Evolutionary conservation across 164 flowering plant species (phyloP).

Genomic region (Platanus orientalis): DNA sequence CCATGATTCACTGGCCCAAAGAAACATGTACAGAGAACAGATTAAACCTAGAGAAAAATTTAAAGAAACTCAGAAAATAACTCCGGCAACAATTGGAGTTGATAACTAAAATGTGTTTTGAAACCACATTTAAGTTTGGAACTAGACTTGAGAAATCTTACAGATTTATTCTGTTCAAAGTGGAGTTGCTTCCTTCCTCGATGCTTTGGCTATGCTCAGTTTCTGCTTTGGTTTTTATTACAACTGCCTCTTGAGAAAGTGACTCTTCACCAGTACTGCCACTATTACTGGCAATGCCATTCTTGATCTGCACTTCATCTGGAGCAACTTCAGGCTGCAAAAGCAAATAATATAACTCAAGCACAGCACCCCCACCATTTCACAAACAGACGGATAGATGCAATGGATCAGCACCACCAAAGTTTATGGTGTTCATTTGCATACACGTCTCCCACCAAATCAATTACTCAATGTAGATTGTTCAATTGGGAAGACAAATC

Average conservation of each 20-base stretch:
- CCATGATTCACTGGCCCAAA: constrained; percentile 57
- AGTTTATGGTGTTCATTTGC: too few species aligned
- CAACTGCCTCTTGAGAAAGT: constrained; percentile 12
- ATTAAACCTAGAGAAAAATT: constrained; percentile 1
- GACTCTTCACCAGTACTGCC: constrained; percentile 1
- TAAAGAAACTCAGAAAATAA: neutral
- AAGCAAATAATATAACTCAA: neutral
- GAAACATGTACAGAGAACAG: neutral
- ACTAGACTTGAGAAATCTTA: constrained; percentile 23
- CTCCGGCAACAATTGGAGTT: neutral
- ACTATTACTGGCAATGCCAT: neutral
- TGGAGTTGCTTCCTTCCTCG: constrained; percentile 31
- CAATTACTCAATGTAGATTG: neutral
- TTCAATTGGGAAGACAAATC: neutral
- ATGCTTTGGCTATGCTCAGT: constrained; percentile 8
- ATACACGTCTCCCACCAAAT: too few species aligned
- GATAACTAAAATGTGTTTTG: neutral
- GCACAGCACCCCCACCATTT: neutral
- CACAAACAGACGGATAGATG: too few species aligned
- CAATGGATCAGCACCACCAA: too few species aligned
- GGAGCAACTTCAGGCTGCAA: constrained; percentile 25
- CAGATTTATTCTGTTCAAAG: constrained; percentile 53
- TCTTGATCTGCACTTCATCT: constrained; percentile 9
- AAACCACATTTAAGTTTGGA: neutral
- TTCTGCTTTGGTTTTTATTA: constrained; percentile 17